Evolutionary conservation across 2,329 filamentous ascomycete species (phyloP).

Genomic region (Cadophora gregata): DNA sequence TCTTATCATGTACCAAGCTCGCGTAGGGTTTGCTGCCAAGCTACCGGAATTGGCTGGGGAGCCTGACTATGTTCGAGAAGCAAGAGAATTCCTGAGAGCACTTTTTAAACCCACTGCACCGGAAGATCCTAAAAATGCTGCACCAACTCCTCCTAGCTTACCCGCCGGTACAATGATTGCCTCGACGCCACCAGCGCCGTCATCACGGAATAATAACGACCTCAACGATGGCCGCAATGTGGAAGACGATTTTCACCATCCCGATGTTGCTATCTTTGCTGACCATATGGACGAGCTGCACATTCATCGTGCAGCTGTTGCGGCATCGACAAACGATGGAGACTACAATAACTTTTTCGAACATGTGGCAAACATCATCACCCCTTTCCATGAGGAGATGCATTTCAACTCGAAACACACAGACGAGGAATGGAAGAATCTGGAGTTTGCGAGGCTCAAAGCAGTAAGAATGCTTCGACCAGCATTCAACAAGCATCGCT

Average conservation of each 20-base stretch:
- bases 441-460: background rate
- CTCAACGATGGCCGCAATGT: background rate
- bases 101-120: background rate
- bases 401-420: background rate
- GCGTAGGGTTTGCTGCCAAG: background rate
- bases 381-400: background rate
- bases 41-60: background rate
- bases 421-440: background rate
- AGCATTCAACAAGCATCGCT: background rate
- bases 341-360: background rate
- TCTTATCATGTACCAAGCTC: constrained; percentile 3
- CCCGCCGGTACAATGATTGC: background rate
- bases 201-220: background rate
- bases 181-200: background rate
- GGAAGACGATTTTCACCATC: background rate
- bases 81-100: background rate
- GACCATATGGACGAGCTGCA: background rate
- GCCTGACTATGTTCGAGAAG: background rate
- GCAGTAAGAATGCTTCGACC: background rate
- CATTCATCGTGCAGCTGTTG: background rate
- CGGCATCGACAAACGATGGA: background rate
- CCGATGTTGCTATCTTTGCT: background rate
- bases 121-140: background rate
- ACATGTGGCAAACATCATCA: background rate
- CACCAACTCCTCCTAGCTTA: background rate